Percentiles rank a stretch among this genome's conserved stretches.
Conservation (phyloP, 1,139 yeast species). For the Schwanniomyces etchellsii region DNA sequence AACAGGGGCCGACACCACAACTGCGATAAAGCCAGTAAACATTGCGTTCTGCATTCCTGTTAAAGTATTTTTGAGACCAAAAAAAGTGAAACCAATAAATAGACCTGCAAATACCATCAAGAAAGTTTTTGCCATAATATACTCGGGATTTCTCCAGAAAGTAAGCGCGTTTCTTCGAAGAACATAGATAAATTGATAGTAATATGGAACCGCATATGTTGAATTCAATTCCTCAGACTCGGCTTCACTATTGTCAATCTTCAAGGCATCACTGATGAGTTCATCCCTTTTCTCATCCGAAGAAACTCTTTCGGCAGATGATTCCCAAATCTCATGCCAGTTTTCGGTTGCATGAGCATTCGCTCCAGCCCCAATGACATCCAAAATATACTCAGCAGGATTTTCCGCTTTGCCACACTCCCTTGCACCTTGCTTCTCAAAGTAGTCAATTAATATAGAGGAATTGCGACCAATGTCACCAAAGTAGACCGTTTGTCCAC, state of each 20-base stretch:
- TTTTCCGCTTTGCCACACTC: conserved; percentile 48
- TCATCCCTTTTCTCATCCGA: conserved; percentile 13
- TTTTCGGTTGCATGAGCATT: conserved; percentile 43
- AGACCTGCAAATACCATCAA: conserved; percentile 44
- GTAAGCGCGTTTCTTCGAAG: conserved; percentile 25
- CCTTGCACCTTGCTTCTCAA: conserved; percentile 65
- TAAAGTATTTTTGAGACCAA: conserved; percentile 28
- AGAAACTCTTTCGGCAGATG: conserved; percentile 26
- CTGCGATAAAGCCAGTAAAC: conserved; percentile 47
- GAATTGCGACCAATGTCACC: conserved; percentile 74
- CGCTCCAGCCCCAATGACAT: conserved; percentile 67
- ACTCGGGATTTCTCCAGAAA: conserved; percentile 41
- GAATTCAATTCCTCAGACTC: conserved; percentile 9
- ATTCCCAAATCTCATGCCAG: conserved; percentile 43
- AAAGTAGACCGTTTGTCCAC: conserved; percentile 76
- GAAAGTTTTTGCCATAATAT: conserved; percentile 35
- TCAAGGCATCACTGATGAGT: conserved; percentile 9
- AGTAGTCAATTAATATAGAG: conserved; percentile 54
- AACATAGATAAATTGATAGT: conserved; percentile 30
- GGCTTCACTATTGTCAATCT: conserved; percentile 1
- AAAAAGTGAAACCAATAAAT: conserved; percentile 51
- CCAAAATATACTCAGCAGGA: conserved; percentile 64
- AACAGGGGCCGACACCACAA: conserved; percentile 47
- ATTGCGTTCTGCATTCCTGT: conserved; percentile 48
- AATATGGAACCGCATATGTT: conserved; percentile 32